Conservation (phyloP, 225 moss, liverwort and hornwort species). For the Bryum argenteum region DNA sequence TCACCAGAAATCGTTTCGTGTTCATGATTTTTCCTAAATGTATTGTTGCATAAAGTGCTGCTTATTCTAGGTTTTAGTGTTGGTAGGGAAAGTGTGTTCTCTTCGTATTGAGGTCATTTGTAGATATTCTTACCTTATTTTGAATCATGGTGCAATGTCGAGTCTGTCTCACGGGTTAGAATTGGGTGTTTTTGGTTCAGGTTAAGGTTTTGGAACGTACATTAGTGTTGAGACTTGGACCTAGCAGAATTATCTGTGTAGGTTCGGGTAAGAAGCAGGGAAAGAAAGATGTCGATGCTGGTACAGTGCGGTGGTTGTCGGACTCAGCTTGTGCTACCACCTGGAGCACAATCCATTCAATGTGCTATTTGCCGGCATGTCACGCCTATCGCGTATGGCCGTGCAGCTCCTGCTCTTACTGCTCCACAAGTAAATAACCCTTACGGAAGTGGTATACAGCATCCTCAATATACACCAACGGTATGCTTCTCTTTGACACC, state of each 20-base stretch:
- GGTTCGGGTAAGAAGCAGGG: background rate
- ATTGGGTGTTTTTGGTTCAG: constrained; percentile 28
- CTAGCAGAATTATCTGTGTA: constrained; percentile 6
- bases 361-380: constrained; percentile 74
- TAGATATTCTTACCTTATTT: background rate
- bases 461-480: constrained; percentile 71
- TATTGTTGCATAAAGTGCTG: background rate
- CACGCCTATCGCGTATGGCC: constrained; percentile 47
- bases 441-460: constrained; percentile 30
- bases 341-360: constrained; percentile 69
- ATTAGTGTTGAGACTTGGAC: background rate
- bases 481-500: constrained; percentile 30
- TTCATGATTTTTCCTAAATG: background rate
- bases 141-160: background rate
- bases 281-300: constrained; percentile 67
- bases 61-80: background rate
- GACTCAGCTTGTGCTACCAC: constrained; percentile 70
- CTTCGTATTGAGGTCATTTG: too few species aligned
- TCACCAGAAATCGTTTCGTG: background rate
- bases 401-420: constrained; percentile 32
- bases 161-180: constrained; percentile 15
- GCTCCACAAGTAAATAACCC: constrained; percentile 35
- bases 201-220: constrained; percentile 26
- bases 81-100: background rate
- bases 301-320: constrained; percentile 74